Evolutionary conservation across 1,284 basidiomycete genomes (phyloP).

Genomic region (Peniophora sp.): DNA sequence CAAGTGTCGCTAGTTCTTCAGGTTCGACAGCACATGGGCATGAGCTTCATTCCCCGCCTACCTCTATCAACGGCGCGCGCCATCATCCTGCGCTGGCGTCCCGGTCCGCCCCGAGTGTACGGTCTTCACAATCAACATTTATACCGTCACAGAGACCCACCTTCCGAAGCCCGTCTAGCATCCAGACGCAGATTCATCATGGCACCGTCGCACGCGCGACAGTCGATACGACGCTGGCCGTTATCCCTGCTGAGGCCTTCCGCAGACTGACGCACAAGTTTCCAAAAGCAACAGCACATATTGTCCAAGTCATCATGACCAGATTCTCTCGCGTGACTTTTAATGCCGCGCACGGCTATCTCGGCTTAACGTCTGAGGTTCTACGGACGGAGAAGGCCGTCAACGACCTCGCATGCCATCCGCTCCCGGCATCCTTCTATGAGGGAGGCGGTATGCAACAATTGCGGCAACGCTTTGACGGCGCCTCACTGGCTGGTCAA

Average conservation of each 20-base stretch:
- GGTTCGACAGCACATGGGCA: slow-evolving; percentile 55
- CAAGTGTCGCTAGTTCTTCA: slow-evolving; percentile 51
- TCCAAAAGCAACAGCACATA: slow-evolving; percentile 94
- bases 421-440: slow-evolving; percentile 87
- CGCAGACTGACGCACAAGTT: slow-evolving; percentile 87
- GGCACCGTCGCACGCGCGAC: slow-evolving; percentile 84
- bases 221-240: slow-evolving; percentile 94
- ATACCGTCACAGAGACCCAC: slow-evolving; percentile 7
- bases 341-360: slow-evolving; percentile 90
- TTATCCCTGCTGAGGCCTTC: slow-evolving; percentile 98
- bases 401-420: slow-evolving; percentile 94
- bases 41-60: slow-evolving; percentile 24
- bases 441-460: slow-evolving; percentile 88
- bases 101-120: slow-evolving; percentile 7
- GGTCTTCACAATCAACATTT: slow-evolving; percentile 6
- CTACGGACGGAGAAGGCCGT: slow-evolving; percentile 94
- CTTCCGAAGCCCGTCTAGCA: slow-evolving; percentile 8
- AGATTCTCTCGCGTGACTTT: slow-evolving; percentile 97
- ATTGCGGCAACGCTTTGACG: slow-evolving; percentile 80
- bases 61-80: slow-evolving; percentile 9
- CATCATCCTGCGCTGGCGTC: not conserved
- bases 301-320: slow-evolving; percentile 96
- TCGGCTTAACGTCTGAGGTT: slow-evolving; percentile 93
- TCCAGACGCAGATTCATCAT: slow-evolving; percentile 29
- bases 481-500: slow-evolving; percentile 26